A percentile compares a stretch with the other conserved stretches of the same genome.
phyloP scores from a whole-genome alignment of 257 asterid species.

The Plantago ovata region DNA sequence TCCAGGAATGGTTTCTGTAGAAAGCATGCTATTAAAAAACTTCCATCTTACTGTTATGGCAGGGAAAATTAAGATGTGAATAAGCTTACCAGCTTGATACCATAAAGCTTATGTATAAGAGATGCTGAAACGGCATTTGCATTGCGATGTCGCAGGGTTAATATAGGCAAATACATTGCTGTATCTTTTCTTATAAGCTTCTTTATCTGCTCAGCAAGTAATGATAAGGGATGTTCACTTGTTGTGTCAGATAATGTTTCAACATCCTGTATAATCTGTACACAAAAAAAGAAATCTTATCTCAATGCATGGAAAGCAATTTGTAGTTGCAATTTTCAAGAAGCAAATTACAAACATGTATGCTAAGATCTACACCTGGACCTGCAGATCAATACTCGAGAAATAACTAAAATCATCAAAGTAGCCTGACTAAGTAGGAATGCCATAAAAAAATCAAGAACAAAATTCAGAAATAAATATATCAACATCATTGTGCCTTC shows the following conservation, averaged over 20 bases:
- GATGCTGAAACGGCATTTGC: constrained; percentile 85
- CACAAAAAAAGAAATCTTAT: constrained; percentile 20
- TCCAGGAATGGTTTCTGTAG: constrained; percentile 89
- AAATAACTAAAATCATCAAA: too few species aligned
- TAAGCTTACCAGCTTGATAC: constrained; percentile 70
- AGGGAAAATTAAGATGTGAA: constrained; percentile 23
- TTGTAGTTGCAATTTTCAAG: too few species aligned
- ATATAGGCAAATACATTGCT: constrained; percentile 63
- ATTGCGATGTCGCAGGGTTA: constrained; percentile 63
- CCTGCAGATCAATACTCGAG: too few species aligned
- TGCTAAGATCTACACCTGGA: too few species aligned
- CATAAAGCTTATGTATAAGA: constrained; percentile 86
- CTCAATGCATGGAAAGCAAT: background rate
- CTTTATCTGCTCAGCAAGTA: constrained; percentile 81
- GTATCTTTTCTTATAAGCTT: constrained; percentile 55
- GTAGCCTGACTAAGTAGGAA: too few species aligned
- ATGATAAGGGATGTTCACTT: constrained; percentile 76
- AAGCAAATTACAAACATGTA: too few species aligned
- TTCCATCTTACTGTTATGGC: constrained; percentile 18
- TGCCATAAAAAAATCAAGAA: too few species aligned
- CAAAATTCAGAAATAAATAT: too few species aligned
- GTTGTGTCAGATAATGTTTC: constrained; percentile 68
- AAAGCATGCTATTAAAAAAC: constrained; percentile 28
- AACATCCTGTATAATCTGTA: constrained; percentile 78
- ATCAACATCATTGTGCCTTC: too few species aligned